These are phyloP conservation scores for Pichia paraexigua DNA, from an alignment of 805 yeast species.

Conservation along the genomic window DNA sequence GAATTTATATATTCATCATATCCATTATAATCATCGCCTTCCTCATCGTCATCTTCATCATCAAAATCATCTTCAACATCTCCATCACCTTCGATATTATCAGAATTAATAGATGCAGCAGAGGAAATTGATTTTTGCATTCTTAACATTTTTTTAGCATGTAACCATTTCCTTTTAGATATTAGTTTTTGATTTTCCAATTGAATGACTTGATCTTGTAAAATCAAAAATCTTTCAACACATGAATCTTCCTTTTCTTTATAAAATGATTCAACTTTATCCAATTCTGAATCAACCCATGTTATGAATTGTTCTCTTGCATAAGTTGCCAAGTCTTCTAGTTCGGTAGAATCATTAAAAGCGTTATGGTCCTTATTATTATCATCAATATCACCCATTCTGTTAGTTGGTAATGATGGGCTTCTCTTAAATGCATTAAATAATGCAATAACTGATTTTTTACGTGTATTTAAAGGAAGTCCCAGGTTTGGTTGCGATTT, in stretches of 20 bases:
- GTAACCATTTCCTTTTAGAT: slow-evolving; percentile 16
- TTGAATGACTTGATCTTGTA: slow-evolving; percentile 65
- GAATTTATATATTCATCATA: slow-evolving; percentile 7
- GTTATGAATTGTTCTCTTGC: slow-evolving; percentile 42
- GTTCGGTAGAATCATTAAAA: slow-evolving; percentile 14
- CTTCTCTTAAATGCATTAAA: slow-evolving; percentile 7
- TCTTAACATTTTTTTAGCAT: slow-evolving; percentile 7
- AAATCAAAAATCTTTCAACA: slow-evolving; percentile 46
- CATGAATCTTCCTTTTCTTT: slow-evolving; percentile 52
- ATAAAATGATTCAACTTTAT: slow-evolving; percentile 56
- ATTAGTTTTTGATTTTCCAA: slow-evolving; percentile 43
- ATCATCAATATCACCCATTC: not conserved
- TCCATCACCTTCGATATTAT: slow-evolving; percentile 5
- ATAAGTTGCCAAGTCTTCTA: slow-evolving; percentile 28
- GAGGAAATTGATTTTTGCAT: not conserved
- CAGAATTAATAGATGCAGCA: not conserved
- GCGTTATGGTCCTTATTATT: not conserved
- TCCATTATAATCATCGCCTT: slow-evolving; percentile 6
- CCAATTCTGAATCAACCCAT: slow-evolving; percentile 61
- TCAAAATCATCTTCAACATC: slow-evolving; percentile 12
- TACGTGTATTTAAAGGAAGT: slow-evolving; percentile 4
- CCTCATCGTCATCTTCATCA: slow-evolving; percentile 10
- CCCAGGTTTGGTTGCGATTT: not conserved
- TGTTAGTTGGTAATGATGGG: slow-evolving; percentile 2
- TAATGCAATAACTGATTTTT: slow-evolving; percentile 20